phyloP scores from a whole-genome alignment of 805 yeast species.

The Cyberlindnera saturnus region DNA sequence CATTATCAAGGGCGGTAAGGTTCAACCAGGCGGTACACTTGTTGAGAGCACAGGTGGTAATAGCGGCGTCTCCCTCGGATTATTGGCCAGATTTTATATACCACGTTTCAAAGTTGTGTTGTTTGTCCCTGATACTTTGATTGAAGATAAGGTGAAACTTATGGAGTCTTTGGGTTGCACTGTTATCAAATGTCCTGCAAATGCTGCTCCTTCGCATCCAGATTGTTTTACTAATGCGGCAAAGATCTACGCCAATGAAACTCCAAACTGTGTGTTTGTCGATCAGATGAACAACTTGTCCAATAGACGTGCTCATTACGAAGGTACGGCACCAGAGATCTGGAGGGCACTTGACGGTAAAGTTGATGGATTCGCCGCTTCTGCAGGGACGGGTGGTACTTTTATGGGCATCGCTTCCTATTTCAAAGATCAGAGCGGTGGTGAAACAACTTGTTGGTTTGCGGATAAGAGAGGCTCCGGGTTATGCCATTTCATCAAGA shows the following conservation, averaged over 20 bases:
- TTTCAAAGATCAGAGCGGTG: slow-evolving; percentile 41
- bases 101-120: slow-evolving; percentile 51
- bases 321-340: slow-evolving; percentile 75
- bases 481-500: slow-evolving; percentile 26
- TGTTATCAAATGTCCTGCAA: slow-evolving; percentile 53
- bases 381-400: slow-evolving; percentile 86
- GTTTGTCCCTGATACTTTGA: slow-evolving; percentile 74
- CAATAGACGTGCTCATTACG: slow-evolving; percentile 68
- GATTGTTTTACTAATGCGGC: slow-evolving; percentile 28
- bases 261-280: slow-evolving; percentile 57
- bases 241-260: slow-evolving; percentile 27
- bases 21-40: slow-evolving; percentile 40
- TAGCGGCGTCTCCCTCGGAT: slow-evolving; percentile 76
- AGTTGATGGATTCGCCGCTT: slow-evolving; percentile 62
- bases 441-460: slow-evolving; percentile 40
- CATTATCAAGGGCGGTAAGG: slow-evolving; percentile 35
- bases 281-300: slow-evolving; percentile 77
- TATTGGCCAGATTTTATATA: slow-evolving; percentile 40
- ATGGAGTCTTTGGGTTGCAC: slow-evolving; percentile 57
- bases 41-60: slow-evolving; percentile 86
- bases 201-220: slow-evolving; percentile 54
- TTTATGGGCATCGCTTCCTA: slow-evolving; percentile 67
- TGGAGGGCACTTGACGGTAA: slow-evolving; percentile 47
- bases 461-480: slow-evolving; percentile 89
- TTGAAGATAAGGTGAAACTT: slow-evolving; percentile 58